Conservation (phyloP, 768 basidiomycete genomes). For the Clitopilus hobsonii region DNA sequence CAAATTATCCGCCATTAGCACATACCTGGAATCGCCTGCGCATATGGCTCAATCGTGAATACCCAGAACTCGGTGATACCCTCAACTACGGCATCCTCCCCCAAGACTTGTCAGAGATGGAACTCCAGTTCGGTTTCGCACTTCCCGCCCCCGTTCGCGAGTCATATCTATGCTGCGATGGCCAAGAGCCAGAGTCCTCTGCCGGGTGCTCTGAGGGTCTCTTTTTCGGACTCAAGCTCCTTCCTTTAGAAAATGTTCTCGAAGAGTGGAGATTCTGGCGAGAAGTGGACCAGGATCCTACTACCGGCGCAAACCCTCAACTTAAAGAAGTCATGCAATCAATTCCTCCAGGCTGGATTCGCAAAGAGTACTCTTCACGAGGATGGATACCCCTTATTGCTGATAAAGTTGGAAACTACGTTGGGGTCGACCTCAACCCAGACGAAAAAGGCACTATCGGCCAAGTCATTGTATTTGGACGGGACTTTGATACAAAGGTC, state of each 20-base stretch:
- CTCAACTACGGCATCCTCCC: slow-evolving; percentile 88
- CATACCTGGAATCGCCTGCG: slow-evolving; percentile 84
- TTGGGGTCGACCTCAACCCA: slow-evolving; percentile 93
- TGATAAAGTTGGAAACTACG: slow-evolving; percentile 94
- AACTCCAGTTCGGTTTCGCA: slow-evolving; percentile 78
- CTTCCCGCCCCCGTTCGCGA: slow-evolving; percentile 89
- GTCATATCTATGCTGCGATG: slow-evolving; percentile 83
- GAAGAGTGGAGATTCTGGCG: slow-evolving; percentile 98
- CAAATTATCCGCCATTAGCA: slow-evolving; percentile 70
- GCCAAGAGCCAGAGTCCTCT: slow-evolving; percentile 88
- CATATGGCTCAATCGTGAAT: slow-evolving; percentile 77
- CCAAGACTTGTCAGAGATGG: slow-evolving; percentile 74
- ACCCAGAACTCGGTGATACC: slow-evolving; percentile 93
- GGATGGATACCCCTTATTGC: slow-evolving; percentile 96
- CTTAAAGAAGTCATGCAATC: slow-evolving; percentile 80
- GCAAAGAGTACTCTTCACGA: slow-evolving; percentile 83
- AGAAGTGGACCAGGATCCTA: slow-evolving; percentile 85
- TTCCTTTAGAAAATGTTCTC: slow-evolving; percentile 89
- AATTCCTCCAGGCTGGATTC: slow-evolving; percentile 86
- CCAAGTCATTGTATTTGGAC: slow-evolving; percentile 97
- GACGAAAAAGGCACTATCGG: slow-evolving; percentile 70
- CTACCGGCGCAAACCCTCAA: slow-evolving; percentile 72
- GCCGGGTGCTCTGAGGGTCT: slow-evolving; percentile 88
- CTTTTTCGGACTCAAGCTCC: slow-evolving; percentile 91
- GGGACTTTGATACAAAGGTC: slow-evolving; percentile 97